Conservation (phyloP, 345 rosid species). For the Sisymbrium irio region DNA sequence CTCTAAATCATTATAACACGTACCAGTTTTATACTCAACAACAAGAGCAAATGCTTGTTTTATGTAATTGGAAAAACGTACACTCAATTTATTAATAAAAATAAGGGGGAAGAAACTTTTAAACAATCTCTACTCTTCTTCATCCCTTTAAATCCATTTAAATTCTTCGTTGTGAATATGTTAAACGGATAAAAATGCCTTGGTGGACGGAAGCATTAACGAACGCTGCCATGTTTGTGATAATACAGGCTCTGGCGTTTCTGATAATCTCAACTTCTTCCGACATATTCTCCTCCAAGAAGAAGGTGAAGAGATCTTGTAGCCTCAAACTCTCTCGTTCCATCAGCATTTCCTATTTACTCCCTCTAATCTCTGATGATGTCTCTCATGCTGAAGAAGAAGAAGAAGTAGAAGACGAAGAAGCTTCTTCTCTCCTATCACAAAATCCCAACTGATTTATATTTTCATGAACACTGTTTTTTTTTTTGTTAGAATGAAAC, state of each 20-base stretch:
- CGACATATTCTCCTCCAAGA: no score
- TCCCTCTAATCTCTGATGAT: background rate
- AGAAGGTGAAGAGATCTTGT: no score
- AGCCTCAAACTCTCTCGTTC: no score
- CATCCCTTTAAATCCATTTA: no score
- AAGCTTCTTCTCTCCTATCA: background rate
- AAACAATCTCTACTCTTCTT: background rate
- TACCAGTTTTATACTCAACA: background rate
- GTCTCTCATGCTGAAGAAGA: background rate
- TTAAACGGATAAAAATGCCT: no score
- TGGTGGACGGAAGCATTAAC: no score
- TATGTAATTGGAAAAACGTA: constrained; percentile 15
- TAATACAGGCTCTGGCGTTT: no score
- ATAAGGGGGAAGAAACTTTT: background rate
- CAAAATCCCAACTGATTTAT: background rate
- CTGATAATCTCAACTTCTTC: no score
- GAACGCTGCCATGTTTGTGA: no score
- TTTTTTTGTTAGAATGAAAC: background rate
- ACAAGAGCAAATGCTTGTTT: background rate
- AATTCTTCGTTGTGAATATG: no score
- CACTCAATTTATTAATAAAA: constrained; percentile 1
- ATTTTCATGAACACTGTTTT: background rate
- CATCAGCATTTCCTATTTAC: background rate
- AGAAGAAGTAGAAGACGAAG: background rate
- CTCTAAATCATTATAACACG: background rate